Evolutionary conservation across 2,329 filamentous ascomycete species (phyloP).

Genomic region (Fusarium sarcochroum): DNA sequence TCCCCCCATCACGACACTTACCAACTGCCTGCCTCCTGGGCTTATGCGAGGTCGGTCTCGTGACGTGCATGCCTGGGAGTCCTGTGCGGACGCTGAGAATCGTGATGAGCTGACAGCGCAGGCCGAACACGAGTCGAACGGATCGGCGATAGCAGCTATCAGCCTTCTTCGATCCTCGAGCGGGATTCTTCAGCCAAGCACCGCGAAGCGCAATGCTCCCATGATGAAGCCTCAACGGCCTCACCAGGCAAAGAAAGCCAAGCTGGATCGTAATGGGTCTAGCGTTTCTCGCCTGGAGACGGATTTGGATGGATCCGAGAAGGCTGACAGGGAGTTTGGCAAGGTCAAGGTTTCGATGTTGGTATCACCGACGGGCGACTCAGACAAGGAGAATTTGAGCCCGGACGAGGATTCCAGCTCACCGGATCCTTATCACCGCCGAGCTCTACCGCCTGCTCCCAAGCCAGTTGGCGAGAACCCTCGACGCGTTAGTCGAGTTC

Average conservation of each 20-base stretch:
- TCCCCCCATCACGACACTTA: slow-evolving; percentile 68
- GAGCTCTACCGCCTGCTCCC: slow-evolving; percentile 55
- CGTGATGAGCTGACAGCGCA: slow-evolving; percentile 85
- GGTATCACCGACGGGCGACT: slow-evolving; percentile 69
- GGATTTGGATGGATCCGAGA: slow-evolving; percentile 48
- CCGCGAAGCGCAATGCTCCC: slow-evolving; percentile 74
- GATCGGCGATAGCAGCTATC: slow-evolving; percentile 85
- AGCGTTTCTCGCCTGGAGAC: slow-evolving; percentile 74
- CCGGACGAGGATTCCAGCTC: slow-evolving; percentile 65
- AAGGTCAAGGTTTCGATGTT: slow-evolving; percentile 59
- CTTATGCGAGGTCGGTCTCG: slow-evolving; percentile 81
- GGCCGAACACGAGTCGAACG: slow-evolving; percentile 83
- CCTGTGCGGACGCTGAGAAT: slow-evolving; percentile 85
- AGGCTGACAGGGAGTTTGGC: slow-evolving; percentile 43
- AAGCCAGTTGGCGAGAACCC: slow-evolving; percentile 50
- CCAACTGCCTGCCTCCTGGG: slow-evolving; percentile 66
- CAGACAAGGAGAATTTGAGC: slow-evolving; percentile 95
- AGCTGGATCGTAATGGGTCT: slow-evolving; percentile 71
- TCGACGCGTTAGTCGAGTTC: slow-evolving; percentile 58
- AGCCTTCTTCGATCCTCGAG: slow-evolving; percentile 82
- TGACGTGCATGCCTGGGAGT: slow-evolving; percentile 92
- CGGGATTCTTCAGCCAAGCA: slow-evolving; percentile 66
- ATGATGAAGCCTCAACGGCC: slow-evolving; percentile 51
- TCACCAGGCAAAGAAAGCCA: slow-evolving; percentile 71
- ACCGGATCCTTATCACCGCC: slow-evolving; percentile 50